Evolutionary conservation across 169 alveolate genomes (phyloP).

Genomic region (Plasmodium blacklocki): DNA sequence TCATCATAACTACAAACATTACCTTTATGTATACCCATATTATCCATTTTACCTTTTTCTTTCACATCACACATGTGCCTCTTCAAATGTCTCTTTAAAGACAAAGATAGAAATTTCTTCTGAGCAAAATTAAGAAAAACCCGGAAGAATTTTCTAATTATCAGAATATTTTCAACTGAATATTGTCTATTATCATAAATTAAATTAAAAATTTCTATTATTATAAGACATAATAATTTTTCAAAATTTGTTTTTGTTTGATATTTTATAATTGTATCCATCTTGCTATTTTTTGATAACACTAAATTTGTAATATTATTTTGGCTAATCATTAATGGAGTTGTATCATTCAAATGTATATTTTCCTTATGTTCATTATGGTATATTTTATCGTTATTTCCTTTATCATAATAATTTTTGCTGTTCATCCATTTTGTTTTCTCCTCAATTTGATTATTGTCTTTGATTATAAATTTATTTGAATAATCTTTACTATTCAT

Average conservation of each 20-base stretch:
- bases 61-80: neutral
- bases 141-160: slow-evolving; percentile 66
- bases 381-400: neutral
- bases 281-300: slow-evolving; percentile 38
- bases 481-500: neutral
- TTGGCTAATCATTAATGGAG: slow-evolving; percentile 3
- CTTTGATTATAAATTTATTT: neutral
- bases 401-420: neutral
- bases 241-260: slow-evolving; percentile 59
- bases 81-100: slow-evolving; percentile 5
- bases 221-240: slow-evolving; percentile 45
- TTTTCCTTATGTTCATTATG: neutral
- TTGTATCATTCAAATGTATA: neutral
- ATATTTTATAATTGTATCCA: slow-evolving; percentile 42
- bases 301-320: slow-evolving; percentile 5
- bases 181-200: slow-evolving; percentile 46
- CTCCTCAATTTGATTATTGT: neutral
- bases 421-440: neutral
- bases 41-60: neutral
- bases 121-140: slow-evolving; percentile 62
- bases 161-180: slow-evolving; percentile 50
- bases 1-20: neutral
- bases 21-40: neutral
- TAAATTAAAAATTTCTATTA: slow-evolving; percentile 68
- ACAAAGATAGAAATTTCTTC: slow-evolving; percentile 28